Evolutionary conservation across 495 filamentous ascomycete species (phyloP).

Genomic region (Hypoxylon fragiforme): DNA sequence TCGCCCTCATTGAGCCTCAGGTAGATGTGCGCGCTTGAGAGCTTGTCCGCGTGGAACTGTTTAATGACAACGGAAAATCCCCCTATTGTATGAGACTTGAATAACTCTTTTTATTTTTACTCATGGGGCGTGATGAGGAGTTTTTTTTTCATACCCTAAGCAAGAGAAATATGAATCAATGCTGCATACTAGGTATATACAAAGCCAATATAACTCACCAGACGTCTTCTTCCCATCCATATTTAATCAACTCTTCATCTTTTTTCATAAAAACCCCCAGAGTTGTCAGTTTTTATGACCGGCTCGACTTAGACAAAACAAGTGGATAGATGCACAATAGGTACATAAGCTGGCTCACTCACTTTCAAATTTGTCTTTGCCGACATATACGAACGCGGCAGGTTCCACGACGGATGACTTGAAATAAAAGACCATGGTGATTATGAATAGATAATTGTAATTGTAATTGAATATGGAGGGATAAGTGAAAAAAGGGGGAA

Average conservation of each 20-base stretch:
- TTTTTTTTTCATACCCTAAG: slow-evolving; percentile 38
- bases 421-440: slow-evolving; percentile 92
- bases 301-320: too few species aligned
- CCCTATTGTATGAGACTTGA: slow-evolving; percentile 22
- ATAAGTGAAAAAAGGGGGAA: slow-evolving; percentile 1
- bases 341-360: slow-evolving; percentile 42
- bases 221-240: slow-evolving; percentile 91
- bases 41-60: slow-evolving; percentile 96
- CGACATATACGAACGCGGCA: slow-evolving; percentile 89
- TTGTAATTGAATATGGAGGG: slow-evolving; percentile 1
- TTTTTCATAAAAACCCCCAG: too few species aligned
- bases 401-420: slow-evolving; percentile 71
- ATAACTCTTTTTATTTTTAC: background rate
- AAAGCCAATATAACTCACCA: slow-evolving; percentile 61
- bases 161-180: slow-evolving; percentile 15
- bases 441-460: background rate
- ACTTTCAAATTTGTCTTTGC: slow-evolving; percentile 99
- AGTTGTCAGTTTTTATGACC: slow-evolving; percentile 41
- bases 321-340: too few species aligned
- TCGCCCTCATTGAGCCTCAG: slow-evolving; percentile 80
- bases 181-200: background rate
- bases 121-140: slow-evolving; percentile 1
- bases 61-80: background rate
- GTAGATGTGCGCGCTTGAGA: slow-evolving; percentile 96
- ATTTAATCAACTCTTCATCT: slow-evolving; percentile 97